These are phyloP conservation scores for Gossypium armourianum DNA, from an alignment of 441 rosid genomes.

Conservation along the genomic window DNA sequence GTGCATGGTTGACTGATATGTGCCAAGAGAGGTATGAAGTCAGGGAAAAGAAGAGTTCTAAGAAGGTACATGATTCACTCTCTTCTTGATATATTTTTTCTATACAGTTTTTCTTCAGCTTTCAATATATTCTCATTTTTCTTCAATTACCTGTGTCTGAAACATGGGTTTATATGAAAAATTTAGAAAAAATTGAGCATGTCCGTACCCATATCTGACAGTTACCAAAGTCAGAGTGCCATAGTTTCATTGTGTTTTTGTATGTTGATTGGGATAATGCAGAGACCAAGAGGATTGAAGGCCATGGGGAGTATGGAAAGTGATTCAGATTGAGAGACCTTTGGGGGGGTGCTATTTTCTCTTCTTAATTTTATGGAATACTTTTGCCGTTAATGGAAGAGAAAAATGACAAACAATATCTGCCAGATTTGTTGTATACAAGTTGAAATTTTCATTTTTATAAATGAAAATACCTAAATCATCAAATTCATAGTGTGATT, in stretches of 20 bases:
- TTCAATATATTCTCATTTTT: not conserved
- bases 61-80: conserved; percentile 34
- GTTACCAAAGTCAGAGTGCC: too few species aligned
- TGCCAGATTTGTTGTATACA: conserved; percentile 27
- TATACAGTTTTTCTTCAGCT: not conserved
- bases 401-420: not conserved
- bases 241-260: not conserved
- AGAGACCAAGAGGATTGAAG: conserved; percentile 64
- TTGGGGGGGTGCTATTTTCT: not conserved
- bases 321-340: conserved; percentile 42
- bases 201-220: not conserved
- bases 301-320: conserved; percentile 64
- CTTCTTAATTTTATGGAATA: not conserved
- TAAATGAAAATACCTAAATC: conserved; percentile 4
- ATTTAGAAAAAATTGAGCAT: not conserved
- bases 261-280: conserved; percentile 11
- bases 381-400: conserved; percentile 13
- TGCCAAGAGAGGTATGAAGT: conserved; percentile 69
- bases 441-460: conserved; percentile 18
- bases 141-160: not conserved
- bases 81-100: not conserved
- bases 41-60: conserved; percentile 55
- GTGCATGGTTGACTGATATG: conserved; percentile 68
- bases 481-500: not conserved
- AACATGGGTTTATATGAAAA: not conserved